phyloP scores from a whole-genome alignment of 1,284 basidiomycete species.

The Tetrapyrgos nigripes region DNA sequence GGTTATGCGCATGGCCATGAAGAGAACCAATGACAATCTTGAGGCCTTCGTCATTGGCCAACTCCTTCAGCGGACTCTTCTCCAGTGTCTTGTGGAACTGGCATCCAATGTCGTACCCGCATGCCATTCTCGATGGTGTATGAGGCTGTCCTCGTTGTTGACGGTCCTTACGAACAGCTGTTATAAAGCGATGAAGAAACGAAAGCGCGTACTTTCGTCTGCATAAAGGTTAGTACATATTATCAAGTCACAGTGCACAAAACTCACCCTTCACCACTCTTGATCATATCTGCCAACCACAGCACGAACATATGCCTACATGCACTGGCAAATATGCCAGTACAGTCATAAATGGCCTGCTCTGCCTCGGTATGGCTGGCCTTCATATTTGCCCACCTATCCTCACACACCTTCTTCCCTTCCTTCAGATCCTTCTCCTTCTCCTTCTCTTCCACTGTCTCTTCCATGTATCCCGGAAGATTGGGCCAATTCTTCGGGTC shows the following conservation, averaged over 20 bases:
- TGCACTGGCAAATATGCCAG: neutral
- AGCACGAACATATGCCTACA: slow-evolving; percentile 5
- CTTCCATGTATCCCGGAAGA: neutral
- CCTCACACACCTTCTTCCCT: neutral
- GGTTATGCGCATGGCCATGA: slow-evolving; percentile 36
- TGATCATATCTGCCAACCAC: slow-evolving; percentile 2
- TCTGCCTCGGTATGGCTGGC: neutral
- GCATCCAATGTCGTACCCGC: slow-evolving; percentile 6
- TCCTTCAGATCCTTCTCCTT: neutral
- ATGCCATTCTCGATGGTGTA: neutral
- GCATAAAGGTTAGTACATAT: neutral
- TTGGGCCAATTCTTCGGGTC: neutral
- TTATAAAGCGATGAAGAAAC: slow-evolving; percentile 5
- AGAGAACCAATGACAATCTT: slow-evolving; percentile 7
- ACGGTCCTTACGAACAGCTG: neutral
- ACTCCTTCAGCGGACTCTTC: neutral
- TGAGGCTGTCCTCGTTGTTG: neutral
- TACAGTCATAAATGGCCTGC: neutral
- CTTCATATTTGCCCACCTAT: slow-evolving; percentile 3
- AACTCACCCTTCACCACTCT: neutral
- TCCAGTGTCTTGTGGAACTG: neutral
- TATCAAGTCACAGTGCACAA: neutral
- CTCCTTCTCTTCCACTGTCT: neutral
- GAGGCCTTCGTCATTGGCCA: neutral
- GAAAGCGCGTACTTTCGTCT: too few relatives aligned